A percentile compares a stretch with the other conserved stretches of the same genome.
Evolutionary conservation across 169 alveolate genomes (phyloP).

Genomic region (Cryptosporidium felis): DNA sequence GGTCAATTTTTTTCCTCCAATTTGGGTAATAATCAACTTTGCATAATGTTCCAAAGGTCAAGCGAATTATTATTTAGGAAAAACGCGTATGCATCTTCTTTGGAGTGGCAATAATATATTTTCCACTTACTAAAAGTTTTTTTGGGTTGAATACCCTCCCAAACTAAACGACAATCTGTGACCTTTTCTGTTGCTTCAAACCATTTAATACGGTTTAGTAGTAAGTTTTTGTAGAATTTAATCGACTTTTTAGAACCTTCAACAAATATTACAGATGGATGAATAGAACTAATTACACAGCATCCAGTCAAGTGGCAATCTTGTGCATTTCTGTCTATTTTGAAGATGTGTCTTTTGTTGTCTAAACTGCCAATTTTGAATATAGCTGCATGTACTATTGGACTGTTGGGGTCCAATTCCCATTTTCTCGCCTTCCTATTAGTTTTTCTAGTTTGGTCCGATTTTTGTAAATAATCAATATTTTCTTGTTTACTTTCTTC

Average conservation of each 20-base stretch:
- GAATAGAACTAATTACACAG: constrained; percentile 81
- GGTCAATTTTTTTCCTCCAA: neutral
- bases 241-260: constrained; percentile 79
- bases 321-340: constrained; percentile 87
- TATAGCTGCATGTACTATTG: constrained; percentile 41
- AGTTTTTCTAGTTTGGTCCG: constrained; percentile 80
- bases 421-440: constrained; percentile 85
- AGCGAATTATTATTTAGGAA: constrained; percentile 40
- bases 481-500: constrained; percentile 84
- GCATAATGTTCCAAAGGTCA: constrained; percentile 43
- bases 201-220: constrained; percentile 84
- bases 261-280: constrained; percentile 75
- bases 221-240: constrained; percentile 78
- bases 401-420: constrained; percentile 76
- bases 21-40: neutral
- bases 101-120: constrained; percentile 45
- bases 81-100: constrained; percentile 49
- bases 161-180: constrained; percentile 12
- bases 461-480: constrained; percentile 82
- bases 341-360: constrained; percentile 72
- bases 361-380: constrained; percentile 49
- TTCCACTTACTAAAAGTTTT: constrained; percentile 19
- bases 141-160: constrained; percentile 52
- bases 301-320: constrained; percentile 90
- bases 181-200: constrained; percentile 45